Evolutionary conservation across 2,329 filamentous ascomycete species (phyloP).

Genomic region (Ceratocystis huliohia): DNA sequence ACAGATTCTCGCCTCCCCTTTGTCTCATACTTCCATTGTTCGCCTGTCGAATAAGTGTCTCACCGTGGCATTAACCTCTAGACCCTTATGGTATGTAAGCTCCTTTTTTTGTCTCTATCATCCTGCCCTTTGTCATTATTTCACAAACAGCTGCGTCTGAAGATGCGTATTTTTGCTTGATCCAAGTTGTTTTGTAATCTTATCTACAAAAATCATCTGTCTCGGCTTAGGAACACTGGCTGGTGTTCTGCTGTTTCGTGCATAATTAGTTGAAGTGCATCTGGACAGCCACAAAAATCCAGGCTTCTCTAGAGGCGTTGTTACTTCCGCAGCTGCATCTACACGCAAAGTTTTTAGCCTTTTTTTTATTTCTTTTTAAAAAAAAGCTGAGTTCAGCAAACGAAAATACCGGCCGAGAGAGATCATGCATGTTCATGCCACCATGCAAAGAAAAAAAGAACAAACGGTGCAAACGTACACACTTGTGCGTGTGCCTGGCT

Average conservation of each 20-base stretch:
- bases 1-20: background rate
- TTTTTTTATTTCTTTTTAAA: too few relatives aligned
- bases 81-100: conserved; percentile 1
- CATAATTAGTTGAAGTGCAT: background rate
- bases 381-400: background rate
- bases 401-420: background rate
- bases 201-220: too few relatives aligned
- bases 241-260: too few relatives aligned
- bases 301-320: background rate
- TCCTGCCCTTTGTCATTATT: background rate
- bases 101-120: too few relatives aligned
- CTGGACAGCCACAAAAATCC: background rate
- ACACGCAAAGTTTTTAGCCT: background rate
- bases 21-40: background rate
- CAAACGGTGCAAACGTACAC: background rate
- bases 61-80: background rate
- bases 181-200: background rate
- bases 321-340: background rate
- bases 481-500: background rate
- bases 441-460: background rate
- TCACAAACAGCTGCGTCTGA: background rate
- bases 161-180: background rate
- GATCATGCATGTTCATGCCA: background rate
- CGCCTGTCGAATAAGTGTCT: background rate
- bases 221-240: too few relatives aligned